Evolutionary conservation across 2,329 filamentous ascomycete genomes (phyloP).

Genomic region (Cryphonectria carpinicola): DNA sequence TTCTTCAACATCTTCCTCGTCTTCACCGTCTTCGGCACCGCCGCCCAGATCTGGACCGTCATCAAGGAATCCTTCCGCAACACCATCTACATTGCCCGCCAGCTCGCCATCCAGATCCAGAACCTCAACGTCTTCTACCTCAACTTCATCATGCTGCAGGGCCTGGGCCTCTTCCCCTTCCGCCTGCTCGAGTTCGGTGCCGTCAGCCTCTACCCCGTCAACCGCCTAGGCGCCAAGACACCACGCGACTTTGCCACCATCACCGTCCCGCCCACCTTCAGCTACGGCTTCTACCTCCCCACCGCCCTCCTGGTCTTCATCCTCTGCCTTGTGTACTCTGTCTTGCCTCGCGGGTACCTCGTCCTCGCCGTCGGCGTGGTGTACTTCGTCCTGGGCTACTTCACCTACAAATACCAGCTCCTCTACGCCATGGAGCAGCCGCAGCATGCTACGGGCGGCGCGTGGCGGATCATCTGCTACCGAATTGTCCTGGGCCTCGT

Average conservation of each 20-base stretch:
- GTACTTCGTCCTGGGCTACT: slow-evolving; percentile 83
- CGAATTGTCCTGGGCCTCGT: slow-evolving; percentile 84
- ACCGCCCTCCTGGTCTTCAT: slow-evolving; percentile 93
- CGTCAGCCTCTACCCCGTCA: slow-evolving; percentile 81
- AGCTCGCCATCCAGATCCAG: slow-evolving; percentile 76
- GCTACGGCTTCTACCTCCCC: slow-evolving; percentile 94
- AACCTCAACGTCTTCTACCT: slow-evolving; percentile 82
- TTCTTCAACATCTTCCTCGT: slow-evolving; percentile 99
- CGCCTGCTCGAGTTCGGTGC: slow-evolving; percentile 88
- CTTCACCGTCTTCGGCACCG: slow-evolving; percentile 86
- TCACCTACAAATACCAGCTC: slow-evolving; percentile 95
- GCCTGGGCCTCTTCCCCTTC: slow-evolving; percentile 90
- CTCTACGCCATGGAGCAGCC: slow-evolving; percentile 98
- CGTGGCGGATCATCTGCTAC: slow-evolving; percentile 97
- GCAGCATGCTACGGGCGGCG: slow-evolving; percentile 88
- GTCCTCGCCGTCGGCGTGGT: slow-evolving; percentile 81
- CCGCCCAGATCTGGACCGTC: slow-evolving; percentile 72
- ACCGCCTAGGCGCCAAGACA: slow-evolving; percentile 77
- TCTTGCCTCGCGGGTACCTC: slow-evolving; percentile 77
- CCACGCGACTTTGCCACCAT: slow-evolving; percentile 88
- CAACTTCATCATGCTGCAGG: slow-evolving; percentile 92
- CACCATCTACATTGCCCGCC: slow-evolving; percentile 75
- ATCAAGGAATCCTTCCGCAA: slow-evolving; percentile 78
- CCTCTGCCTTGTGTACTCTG: slow-evolving; percentile 92
- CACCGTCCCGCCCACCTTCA: slow-evolving; percentile 81